phyloP scores from a whole-genome alignment of 1,139 yeast species.

The Debaryomycetaceae sp. region DNA sequence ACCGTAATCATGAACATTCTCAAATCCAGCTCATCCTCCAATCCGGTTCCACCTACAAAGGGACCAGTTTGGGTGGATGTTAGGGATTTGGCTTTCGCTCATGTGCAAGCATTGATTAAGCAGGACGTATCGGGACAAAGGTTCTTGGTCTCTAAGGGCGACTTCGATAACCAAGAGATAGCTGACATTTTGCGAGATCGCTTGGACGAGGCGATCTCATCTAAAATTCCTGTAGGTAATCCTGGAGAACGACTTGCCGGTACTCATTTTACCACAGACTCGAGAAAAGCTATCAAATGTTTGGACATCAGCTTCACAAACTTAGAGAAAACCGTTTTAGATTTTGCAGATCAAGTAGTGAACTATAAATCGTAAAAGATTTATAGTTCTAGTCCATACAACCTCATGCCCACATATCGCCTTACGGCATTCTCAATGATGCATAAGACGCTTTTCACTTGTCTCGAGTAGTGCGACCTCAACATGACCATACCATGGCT shows the following conservation, averaged over 20 bases:
- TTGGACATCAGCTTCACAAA: conserved; percentile 15
- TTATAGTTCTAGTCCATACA: too few species aligned
- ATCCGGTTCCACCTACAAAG: conserved; percentile 13
- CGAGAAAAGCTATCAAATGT: conserved; percentile 14
- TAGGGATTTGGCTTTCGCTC: conserved; percentile 19
- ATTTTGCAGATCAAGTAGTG: conserved; percentile 6
- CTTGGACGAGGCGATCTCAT: conserved; percentile 4
- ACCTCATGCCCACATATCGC: too few species aligned
- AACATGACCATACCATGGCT: too few species aligned
- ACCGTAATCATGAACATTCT: conserved; percentile 9
- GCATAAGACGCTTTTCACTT: too few species aligned
- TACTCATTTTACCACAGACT: conserved; percentile 18
- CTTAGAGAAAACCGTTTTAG: conserved; percentile 12
- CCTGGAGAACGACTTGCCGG: conserved; percentile 19
- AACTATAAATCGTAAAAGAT: too few species aligned
- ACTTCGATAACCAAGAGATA: conserved; percentile 20
- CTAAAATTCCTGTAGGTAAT: conserved; percentile 16
- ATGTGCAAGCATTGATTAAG: conserved; percentile 10
- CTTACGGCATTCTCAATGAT: too few species aligned
- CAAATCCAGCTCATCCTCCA: background rate
- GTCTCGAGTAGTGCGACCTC: too few species aligned
- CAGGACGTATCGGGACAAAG: conserved; percentile 9
- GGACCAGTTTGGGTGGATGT: conserved; percentile 11
- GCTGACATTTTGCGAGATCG: conserved; percentile 18
- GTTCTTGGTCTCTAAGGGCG: conserved; percentile 14